phyloP scores from a whole-genome alignment of 73 alveolate species.

The Breviolum minutum region DNA sequence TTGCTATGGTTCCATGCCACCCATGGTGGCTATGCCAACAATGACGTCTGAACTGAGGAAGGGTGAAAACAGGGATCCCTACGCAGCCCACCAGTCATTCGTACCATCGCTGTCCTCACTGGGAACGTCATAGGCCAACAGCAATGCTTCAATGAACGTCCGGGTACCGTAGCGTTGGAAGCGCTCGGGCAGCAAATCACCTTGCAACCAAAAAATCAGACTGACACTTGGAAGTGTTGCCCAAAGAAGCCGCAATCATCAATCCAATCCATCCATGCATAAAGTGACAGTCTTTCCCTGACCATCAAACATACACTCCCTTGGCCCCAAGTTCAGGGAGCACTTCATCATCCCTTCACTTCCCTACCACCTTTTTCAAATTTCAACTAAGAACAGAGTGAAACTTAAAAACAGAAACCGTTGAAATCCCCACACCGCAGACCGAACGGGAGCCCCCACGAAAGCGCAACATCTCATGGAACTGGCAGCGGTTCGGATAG shows the following conservation, averaged over 20 bases:
- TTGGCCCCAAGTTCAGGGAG: too few species aligned
- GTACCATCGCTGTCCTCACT: not conserved
- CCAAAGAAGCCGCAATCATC: not conserved
- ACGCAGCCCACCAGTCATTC: not conserved
- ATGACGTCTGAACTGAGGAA: too few species aligned
- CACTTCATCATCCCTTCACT: too few species aligned
- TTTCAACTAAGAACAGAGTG: too few species aligned
- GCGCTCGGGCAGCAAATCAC: slow-evolving; percentile 60
- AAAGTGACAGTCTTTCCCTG: too few species aligned
- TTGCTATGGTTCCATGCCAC: too few species aligned
- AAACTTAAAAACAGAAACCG: not conserved
- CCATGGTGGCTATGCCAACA: too few species aligned
- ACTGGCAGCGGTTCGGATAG: slow-evolving; percentile 54
- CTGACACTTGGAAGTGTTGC: not conserved
- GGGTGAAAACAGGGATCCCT: too few species aligned
- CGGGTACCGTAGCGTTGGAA: slow-evolving; percentile 67
- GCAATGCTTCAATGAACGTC: slow-evolving; percentile 51
- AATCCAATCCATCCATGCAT: too few species aligned
- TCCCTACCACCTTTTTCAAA: too few species aligned
- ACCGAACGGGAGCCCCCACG: not conserved
- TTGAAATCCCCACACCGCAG: not conserved
- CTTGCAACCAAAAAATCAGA: not conserved
- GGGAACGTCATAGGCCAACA: slow-evolving; percentile 70
- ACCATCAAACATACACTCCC: too few species aligned
- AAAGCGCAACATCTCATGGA: slow-evolving; percentile 75